Evolutionary conservation across 2,329 filamentous ascomycete genomes (phyloP), one percentile per base, ranked within the genome.

Genomic region (Aspergillus ochraceoroseus): DNA sequence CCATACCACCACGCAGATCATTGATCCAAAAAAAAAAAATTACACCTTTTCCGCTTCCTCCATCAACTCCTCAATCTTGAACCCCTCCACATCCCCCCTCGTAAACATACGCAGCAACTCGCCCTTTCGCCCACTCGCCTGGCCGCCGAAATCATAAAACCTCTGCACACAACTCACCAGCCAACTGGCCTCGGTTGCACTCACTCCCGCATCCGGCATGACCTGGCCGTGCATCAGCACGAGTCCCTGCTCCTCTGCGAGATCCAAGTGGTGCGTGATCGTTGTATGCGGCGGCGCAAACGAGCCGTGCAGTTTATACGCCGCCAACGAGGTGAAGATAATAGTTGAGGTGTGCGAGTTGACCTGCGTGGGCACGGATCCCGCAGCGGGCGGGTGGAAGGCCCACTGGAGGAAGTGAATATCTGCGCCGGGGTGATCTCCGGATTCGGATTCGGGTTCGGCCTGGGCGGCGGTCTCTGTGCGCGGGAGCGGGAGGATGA

Each of bases 331-430:
- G 0, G 92, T 98, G 69, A 98, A 96, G 22, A 98, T 80, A 4
- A 96, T 82, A 0, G 84, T 87, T 44, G 77, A 79, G 3, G 80
- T 83, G 45, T 75, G 68, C 12, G 74, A 76, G 41, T 70, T 70
- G 14, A 66, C 68, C 20, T 69, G 76, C 3, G 52, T 47, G 2
- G 54, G 44, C 1, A 56, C 40, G 4, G 51, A 44, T 1, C 57
- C 50, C 13, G 56, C 58, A 2, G 74, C 67, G 2, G 73, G 71
- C 0, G 80, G 75, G 45, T 94, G 89, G 66, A 95, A 95, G 0
- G 85, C 85, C 87, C 94, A 98, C 67, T 98, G 90, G 47, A 98
- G 68, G 65, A 94, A 95, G 67, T 98, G 92, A 31, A 98, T 88
- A 65, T 96, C 92, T 32, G 88, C 87, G 36, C 86, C 87, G 32